Base-by-base conservation (phyloP, 139 green algal genomes). In the Volvox africanus region DNA sequence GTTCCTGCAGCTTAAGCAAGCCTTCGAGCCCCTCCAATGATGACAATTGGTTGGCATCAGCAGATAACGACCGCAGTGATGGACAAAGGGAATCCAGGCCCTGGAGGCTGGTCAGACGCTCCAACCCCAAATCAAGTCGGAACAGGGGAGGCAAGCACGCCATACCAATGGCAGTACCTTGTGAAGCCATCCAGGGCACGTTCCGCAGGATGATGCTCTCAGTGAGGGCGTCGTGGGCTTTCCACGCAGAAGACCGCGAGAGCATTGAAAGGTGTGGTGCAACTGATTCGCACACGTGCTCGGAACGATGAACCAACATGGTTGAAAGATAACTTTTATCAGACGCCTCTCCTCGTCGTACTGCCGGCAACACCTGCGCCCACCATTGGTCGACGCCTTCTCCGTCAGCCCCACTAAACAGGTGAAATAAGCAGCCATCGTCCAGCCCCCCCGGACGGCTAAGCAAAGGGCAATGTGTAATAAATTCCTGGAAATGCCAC, bases 1-100 rank as follows among this genome's bases (percentile, higher is more conserved):
- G 75, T 50, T 84, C 86, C 55, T 26, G 75, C 86, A 90, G 30
- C 13, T 33, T 3, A 1, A 0, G 30, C 13, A 90, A 73, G 13
- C 86, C 86, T 20, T 32, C 16, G 55, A 90, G 73, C 18, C 86
- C 86, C 11, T 76, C 73, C 11, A 84, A 50, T 16, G n/a, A 69
- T 21, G 35, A 61, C 30, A 90, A 32, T 33, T n/a, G 55, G 71
- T 90, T 90, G 44, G 65, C 73, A 77, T 65, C 28, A 20, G 71
- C 73, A 33, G 55, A 33, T 14, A 90, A 73, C 18, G 0, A 1
- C 0, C 61, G 86, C 44, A 90, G 86, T 17, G 18, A 17, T 13
- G 86, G 86, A 65, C 86, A 90, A 1, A 69, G 12, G n/a, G 77
- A 73, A 33, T 90, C 86, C 73, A 90, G 71, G 1, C 86, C 86